Base-by-base conservation (phyloP, 164 flowering plant genomes). In the Echeveria elegans region DNA sequence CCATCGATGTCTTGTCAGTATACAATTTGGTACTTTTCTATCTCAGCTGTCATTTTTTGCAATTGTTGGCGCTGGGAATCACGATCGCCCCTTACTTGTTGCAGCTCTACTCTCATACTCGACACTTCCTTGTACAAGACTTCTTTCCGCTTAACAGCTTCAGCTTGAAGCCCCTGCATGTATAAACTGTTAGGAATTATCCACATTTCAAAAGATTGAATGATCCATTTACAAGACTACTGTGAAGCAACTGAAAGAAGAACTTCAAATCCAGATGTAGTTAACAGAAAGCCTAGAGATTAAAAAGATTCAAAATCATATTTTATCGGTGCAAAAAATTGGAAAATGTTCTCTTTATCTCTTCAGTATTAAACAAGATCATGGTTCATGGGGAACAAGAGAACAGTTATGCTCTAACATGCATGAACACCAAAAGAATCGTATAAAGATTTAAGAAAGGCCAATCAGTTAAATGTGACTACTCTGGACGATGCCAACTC, bases 401-500 rank as follows among this genome's bases (percentile, higher is more conserved):
- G n/a, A n/a, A n/a, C n/a, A n/a, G n/a, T n/a, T n/a, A n/a, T n/a
- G n/a, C n/a, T n/a, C n/a, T n/a, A n/a, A n/a, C n/a, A n/a, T n/a
- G n/a, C n/a, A n/a, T n/a, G n/a, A n/a, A n/a, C n/a, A n/a, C n/a
- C 37, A 34, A 34, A 3, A 34, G 5, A 3, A 3, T 15, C 16
- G 3, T 18, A 16, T 16, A 15, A 16, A 11, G 52, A 18, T 47
- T 4, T 2, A 14, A 16, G 1, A 47, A 47, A 47, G 52, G 18
- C 18, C 26, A 50, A 4, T 45, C 18, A 0, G n/a, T 45, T 45
- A 18, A 14, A 15, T 15, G 23, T 21, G 45, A 77, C 91, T 75
- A 95, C 99, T 73, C 72, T 81, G 31, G 83, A 74, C n/a, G 86
- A 75, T 45, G 77, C 66, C 43, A 89, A 74, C 72, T 95, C 88